Conservation (phyloP, 495 filamentous ascomycete species). For the Xanthoparmelia taractica region DNA sequence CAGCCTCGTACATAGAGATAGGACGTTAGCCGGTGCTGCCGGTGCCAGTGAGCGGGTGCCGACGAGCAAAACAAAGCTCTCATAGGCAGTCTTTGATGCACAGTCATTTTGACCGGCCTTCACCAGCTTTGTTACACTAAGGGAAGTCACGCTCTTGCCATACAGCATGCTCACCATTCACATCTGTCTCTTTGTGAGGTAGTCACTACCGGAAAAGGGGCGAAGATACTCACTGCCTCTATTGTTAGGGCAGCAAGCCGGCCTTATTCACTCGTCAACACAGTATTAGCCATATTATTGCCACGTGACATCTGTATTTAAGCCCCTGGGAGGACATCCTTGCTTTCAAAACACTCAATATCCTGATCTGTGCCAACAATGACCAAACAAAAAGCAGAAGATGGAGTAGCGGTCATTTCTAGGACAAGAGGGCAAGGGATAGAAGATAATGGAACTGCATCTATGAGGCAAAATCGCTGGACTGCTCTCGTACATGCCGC, state of each 20-base stretch:
- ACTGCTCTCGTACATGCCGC: not conserved
- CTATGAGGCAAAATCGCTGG: not conserved
- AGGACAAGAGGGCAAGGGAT: not conserved
- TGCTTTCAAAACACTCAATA: not conserved
- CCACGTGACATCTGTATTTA: not conserved
- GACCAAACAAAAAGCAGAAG: not conserved
- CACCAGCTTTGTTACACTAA: no score
- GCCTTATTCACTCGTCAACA: not conserved
- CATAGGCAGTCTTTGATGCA: no score
- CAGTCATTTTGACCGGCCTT: no score
- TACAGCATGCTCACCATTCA: no score
- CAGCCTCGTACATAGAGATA: no score
- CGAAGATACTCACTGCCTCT: not conserved
- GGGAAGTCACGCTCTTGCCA: no score
- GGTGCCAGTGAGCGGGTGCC: no score
- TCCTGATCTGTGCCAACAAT: not conserved
- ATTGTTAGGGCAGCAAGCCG: not conserved
- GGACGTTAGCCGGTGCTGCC: no score
- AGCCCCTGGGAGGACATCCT: not conserved
- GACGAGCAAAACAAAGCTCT: no score
- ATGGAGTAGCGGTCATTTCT: not conserved
- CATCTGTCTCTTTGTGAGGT: no score
- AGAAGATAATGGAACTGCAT: not conserved
- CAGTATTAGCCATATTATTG: not conserved
- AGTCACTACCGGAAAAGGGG: not conserved